phyloP scores from a whole-genome alignment of 2,329 filamentous ascomycete species.

The Sporothrix pseudoabietina region DNA sequence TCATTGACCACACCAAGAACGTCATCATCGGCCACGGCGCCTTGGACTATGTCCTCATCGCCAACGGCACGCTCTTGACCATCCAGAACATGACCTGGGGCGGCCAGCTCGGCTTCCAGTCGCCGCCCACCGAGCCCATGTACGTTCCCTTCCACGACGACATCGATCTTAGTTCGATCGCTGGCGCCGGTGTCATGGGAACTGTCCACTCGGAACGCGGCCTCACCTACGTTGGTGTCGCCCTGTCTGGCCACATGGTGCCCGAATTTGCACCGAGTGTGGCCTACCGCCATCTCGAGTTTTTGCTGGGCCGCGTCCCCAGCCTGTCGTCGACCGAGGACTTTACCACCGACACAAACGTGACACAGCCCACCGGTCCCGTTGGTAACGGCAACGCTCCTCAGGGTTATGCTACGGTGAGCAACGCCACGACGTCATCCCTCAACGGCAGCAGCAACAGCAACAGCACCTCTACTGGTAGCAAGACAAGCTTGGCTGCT shows the following conservation, averaged over 20 bases:
- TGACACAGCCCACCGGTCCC: constrained; percentile 36
- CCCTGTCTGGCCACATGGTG: constrained; percentile 67
- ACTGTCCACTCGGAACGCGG: constrained; percentile 71
- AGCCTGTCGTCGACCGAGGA: constrained; percentile 50
- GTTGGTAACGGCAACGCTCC: constrained; percentile 40
- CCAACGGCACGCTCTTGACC: constrained; percentile 69
- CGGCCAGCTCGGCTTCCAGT: constrained; percentile 69
- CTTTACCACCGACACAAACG: constrained; percentile 41
- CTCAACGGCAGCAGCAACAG: neutral
- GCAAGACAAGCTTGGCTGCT: neutral
- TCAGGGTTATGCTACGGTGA: constrained; percentile 34
- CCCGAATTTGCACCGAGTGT: constrained; percentile 69
- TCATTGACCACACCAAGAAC: constrained; percentile 72
- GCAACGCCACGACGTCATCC: neutral
- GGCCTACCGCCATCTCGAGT: constrained; percentile 72
- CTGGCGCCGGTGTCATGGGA: constrained; percentile 65
- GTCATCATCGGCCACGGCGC: constrained; percentile 74
- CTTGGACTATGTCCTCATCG: constrained; percentile 67
- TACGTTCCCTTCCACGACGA: constrained; percentile 68
- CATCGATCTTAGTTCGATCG: constrained; percentile 38
- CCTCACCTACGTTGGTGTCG: constrained; percentile 68
- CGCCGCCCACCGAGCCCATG: constrained; percentile 61
- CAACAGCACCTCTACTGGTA: neutral
- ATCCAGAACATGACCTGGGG: constrained; percentile 85
- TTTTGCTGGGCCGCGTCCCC: constrained; percentile 69